Conservation (phyloP, 1,284 basidiomycete genomes). For the Taiwanofungus camphoratus region DNA sequence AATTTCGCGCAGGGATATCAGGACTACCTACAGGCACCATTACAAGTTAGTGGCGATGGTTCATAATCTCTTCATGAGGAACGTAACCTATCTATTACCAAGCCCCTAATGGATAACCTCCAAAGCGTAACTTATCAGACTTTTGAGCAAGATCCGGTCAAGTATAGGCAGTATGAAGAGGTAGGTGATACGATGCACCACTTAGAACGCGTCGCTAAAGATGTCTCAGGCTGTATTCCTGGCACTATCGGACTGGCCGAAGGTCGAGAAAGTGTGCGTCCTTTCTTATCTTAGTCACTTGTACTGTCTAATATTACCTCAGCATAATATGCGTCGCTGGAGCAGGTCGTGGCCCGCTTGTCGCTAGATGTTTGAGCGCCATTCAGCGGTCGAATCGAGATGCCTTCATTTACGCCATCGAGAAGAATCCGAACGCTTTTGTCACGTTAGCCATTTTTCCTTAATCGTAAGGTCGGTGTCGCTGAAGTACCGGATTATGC, state of each 20-base stretch:
- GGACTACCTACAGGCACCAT: slow-evolving; percentile 92
- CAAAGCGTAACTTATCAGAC: slow-evolving; percentile 95
- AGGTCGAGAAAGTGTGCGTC: slow-evolving; percentile 51
- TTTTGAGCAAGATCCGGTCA: slow-evolving; percentile 96
- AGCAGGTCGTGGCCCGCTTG: slow-evolving; percentile 91
- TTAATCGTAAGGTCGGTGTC: slow-evolving; percentile 6
- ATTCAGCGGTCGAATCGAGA: slow-evolving; percentile 64
- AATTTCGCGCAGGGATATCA: slow-evolving; percentile 90
- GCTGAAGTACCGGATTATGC: slow-evolving; percentile 14
- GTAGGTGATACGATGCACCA: slow-evolving; percentile 34
- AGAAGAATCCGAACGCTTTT: slow-evolving; percentile 94
- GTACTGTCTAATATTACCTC: slow-evolving; percentile 8
- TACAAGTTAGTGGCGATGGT: slow-evolving; percentile 54
- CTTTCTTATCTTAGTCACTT: slow-evolving; percentile 1
- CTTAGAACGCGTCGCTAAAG: slow-evolving; percentile 11
- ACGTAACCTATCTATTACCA: slow-evolving; percentile 8
- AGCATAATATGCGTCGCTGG: slow-evolving; percentile 90
- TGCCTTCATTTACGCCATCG: slow-evolving; percentile 81
- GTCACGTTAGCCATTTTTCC: slow-evolving; percentile 66
- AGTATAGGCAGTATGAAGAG: slow-evolving; percentile 95
- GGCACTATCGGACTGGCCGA: slow-evolving; percentile 72
- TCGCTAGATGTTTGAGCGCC: slow-evolving; percentile 82
- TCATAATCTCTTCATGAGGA: background rate
- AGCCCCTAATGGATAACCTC: slow-evolving; percentile 97
- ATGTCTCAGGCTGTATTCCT: slow-evolving; percentile 65